Evolutionary conservation across 2,329 filamentous ascomycete genomes (phyloP), one percentile per base, ranked within the genome.

Genomic region (Colletotrichum gigasporum): DNA sequence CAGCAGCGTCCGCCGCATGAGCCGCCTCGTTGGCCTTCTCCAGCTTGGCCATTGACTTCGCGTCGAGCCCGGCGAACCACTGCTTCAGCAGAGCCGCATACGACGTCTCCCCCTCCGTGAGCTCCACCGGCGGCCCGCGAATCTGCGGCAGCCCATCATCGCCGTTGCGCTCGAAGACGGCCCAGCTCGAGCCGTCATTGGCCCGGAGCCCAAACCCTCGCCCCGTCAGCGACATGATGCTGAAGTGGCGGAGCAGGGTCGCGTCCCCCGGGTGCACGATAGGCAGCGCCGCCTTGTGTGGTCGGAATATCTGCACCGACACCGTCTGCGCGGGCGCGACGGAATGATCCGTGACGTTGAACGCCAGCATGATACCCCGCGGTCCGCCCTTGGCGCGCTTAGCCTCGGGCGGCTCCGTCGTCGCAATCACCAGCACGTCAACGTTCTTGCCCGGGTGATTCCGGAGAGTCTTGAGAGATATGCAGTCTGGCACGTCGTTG

Each of bases 151-250:
- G 74, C 53, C 72, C 71, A 45, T 77, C 74, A 3, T 74, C 74
- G 30, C 69, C 69, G 32, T 76, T 73, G 37, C 76, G 74, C 68
- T 88, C 85, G 66, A 87, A 89, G 3, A 90, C 85, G 2, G 85
- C 87, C 85, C 88, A 90, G 56, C 85, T 83, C 14, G 86, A 89
- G 32, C 76, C 78, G 44, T 85, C 84, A n/a, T 78, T 80, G n/a
- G 81, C 82, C 48, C 81, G 77, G 51, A 90, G 75, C 0, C 85
- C 87, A 66, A 86, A 88, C 2, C 84, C 87, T 54, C 83, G 83
- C 45, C 79, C 79, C 62, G 83, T 82, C 52, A 89, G 74, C 3
- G 86, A 78, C 41, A 83, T 78, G 12, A 88, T 83, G 26, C 80
- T 79, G 67, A 90, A 86, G 48, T 82, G 79, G 22, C 85, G 82